These are phyloP conservation scores for Phyllachora maydis DNA, from an alignment of 2,329 filamentous ascomycete species.

Conservation along the genomic window DNA sequence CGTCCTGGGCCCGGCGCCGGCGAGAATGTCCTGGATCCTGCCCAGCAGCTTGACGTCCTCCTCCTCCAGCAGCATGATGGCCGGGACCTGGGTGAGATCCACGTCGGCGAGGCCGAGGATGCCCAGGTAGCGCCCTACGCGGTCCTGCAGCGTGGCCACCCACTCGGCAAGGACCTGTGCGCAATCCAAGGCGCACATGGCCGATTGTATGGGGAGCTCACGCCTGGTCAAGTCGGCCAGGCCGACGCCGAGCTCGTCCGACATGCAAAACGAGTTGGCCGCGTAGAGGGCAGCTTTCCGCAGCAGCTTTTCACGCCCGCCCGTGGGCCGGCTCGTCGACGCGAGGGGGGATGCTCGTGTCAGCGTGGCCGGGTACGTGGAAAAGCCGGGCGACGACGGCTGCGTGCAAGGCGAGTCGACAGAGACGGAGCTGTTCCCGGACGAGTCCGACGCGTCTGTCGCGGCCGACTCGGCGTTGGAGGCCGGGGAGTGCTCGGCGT, in stretches of 20 bases:
- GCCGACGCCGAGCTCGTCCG: constrained; percentile 66
- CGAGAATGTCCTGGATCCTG: constrained; percentile 64
- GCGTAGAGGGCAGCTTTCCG: constrained; percentile 93
- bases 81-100: constrained; percentile 61
- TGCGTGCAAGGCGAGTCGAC: constrained; percentile 30
- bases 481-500: constrained; percentile 41
- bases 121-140: constrained; percentile 76
- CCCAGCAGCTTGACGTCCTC: constrained; percentile 73
- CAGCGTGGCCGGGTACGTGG: constrained; percentile 7
- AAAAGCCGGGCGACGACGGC: constrained; percentile 25
- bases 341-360: constrained; percentile 7
- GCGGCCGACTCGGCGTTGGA: constrained; percentile 22
- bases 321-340: constrained; percentile 23
- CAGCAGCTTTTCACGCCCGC: constrained; percentile 67
- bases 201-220: constrained; percentile 75
- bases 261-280: constrained; percentile 75
- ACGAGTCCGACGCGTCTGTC: constrained; percentile 24
- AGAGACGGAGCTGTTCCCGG: constrained; percentile 22
- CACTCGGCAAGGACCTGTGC: constrained; percentile 88
- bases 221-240: constrained; percentile 69
- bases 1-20: constrained; percentile 63
- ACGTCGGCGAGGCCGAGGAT: constrained; percentile 68
- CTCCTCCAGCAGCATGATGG: constrained; percentile 76
- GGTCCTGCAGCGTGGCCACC: constrained; percentile 81
- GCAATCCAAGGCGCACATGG: constrained; percentile 85